Percentiles rank a stretch among this genome's conserved stretches.
These are phyloP conservation scores for Gymnopus androsaceus DNA, from an alignment of 1,284 basidiomycete species.

Conservation along the genomic window DNA sequence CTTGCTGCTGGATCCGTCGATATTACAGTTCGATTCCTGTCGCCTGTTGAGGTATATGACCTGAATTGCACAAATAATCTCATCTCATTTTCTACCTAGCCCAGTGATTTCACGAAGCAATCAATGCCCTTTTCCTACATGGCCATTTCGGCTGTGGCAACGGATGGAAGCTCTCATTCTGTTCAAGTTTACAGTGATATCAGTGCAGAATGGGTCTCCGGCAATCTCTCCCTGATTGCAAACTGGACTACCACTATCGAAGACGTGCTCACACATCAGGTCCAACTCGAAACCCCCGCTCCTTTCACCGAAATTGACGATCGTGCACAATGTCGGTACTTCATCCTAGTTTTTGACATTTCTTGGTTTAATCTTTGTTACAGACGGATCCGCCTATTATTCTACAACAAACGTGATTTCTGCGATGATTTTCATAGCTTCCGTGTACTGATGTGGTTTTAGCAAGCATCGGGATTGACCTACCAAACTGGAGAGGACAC, in stretches of 20 bases:
- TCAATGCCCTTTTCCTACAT: constrained; percentile 66
- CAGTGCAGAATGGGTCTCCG: constrained; percentile 65
- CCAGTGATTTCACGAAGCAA: constrained; percentile 56
- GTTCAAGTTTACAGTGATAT: constrained; percentile 67
- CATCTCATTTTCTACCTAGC: constrained; percentile 32
- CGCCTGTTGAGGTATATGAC: constrained; percentile 58
- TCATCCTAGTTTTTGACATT: not conserved
- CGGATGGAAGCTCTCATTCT: constrained; percentile 53
- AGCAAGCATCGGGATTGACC: constrained; percentile 48
- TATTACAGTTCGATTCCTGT: constrained; percentile 61
- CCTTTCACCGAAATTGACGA: constrained; percentile 55
- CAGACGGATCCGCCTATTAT: constrained; percentile 67
- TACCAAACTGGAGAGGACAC: constrained; percentile 63
- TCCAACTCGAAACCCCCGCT: constrained; percentile 50
- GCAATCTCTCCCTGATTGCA: constrained; percentile 51
- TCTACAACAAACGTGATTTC: constrained; percentile 48
- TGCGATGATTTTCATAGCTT: not conserved
- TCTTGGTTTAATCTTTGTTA: not conserved
- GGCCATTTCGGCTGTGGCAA: constrained; percentile 52
- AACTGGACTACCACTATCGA: constrained; percentile 53
- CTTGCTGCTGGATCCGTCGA: constrained; percentile 63
- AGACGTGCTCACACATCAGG: constrained; percentile 54
- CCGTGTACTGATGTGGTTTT: not conserved
- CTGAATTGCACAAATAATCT: not conserved
- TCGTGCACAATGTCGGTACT: constrained; percentile 53